These are phyloP conservation scores for Waitea zeae DNA, from an alignment of 1,284 basidiomycete species.

Conservation along the genomic window DNA sequence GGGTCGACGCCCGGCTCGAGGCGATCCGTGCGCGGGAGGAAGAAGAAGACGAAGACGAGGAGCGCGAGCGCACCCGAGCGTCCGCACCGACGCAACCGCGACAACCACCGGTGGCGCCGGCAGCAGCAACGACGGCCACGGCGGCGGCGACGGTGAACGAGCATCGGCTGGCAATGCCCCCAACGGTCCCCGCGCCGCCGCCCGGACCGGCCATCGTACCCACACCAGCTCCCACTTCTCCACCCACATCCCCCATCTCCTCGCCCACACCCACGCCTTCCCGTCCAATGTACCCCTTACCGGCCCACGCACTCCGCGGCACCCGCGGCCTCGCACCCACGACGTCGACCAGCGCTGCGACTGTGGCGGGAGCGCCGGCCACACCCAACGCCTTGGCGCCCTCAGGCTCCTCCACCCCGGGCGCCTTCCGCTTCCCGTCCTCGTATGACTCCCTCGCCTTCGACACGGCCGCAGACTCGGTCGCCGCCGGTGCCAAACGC, in stretches of 20 bases:
- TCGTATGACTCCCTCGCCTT: not conserved
- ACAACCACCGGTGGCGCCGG: conserved; percentile 1
- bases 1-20: conserved; percentile 49
- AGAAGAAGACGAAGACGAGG: conserved; percentile 56
- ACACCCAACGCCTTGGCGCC: not conserved
- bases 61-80: conserved; percentile 19
- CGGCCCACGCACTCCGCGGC: not conserved
- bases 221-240: not conserved
- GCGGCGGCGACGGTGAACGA: no score
- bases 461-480: not conserved
- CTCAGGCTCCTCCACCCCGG: not conserved
- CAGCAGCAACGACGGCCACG: no score
- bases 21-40: conserved; percentile 54
- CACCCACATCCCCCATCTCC: not conserved
- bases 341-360: not conserved
- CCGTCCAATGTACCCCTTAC: no score
- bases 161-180: not conserved
- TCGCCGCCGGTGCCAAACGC: conserved; percentile 17
- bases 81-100: conserved; percentile 8
- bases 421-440: not conserved
- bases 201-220: not conserved
- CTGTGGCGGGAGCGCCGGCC: not conserved
- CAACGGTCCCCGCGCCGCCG: not conserved
- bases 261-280: not conserved
- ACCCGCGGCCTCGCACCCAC: not conserved